Conservation (phyloP, 169 alveolate genomes). For the Plasmodium malariae region DNA sequence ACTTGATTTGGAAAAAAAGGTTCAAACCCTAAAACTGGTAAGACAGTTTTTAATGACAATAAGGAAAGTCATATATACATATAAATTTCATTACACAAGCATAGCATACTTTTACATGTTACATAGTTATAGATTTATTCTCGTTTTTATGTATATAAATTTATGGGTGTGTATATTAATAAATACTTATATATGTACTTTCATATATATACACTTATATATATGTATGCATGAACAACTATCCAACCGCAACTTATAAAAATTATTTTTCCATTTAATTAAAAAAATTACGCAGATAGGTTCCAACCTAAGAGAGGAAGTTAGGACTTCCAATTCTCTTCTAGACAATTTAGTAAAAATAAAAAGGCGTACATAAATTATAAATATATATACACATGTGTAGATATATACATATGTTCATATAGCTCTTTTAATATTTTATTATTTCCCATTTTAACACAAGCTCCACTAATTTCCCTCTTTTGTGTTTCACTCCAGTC, state of each 20-base stretch:
- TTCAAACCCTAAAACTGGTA: constrained; percentile 65
- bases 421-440: background rate
- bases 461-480: background rate
- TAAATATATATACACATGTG: constrained; percentile 9
- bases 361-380: background rate
- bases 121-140: too few species aligned
- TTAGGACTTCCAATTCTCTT: constrained; percentile 54
- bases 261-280: constrained; percentile 4
- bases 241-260: too few species aligned
- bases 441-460: background rate
- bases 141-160: too few species aligned
- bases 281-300: constrained; percentile 55
- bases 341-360: constrained; percentile 59
- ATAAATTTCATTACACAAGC: too few species aligned
- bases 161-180: too few species aligned
- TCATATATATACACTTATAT: too few species aligned
- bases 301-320: constrained; percentile 70
- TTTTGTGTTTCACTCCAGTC: constrained; percentile 32
- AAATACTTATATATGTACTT: too few species aligned
- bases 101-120: too few species aligned
- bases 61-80: too few species aligned
- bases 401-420: background rate
- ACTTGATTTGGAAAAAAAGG: constrained; percentile 67
- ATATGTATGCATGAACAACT: too few species aligned
- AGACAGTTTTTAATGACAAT: background rate